Base-by-base conservation (phyloP, 345 rosid species). In the Raphanus sativus region DNA sequence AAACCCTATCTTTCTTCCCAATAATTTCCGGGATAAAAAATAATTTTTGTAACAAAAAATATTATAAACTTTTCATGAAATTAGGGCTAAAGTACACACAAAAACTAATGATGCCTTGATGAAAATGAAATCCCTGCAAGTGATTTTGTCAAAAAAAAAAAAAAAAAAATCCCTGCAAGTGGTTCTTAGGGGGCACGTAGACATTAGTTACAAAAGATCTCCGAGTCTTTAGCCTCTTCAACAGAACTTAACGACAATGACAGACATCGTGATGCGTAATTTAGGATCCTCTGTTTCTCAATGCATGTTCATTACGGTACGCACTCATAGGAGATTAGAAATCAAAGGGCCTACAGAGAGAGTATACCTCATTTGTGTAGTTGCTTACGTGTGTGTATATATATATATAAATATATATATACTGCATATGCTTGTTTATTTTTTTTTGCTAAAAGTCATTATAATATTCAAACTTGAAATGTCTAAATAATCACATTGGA, bases 61-160 rank as follows among this genome's bases (percentile, higher is more conserved):
- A 75, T 12, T 58, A 60, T 29, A 45, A 67, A 42, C 54, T 0
- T 67, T 48, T 71, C 36, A 77, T 67, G 70, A 78, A 78, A 73
- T 60, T 78, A 73, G 81, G 77, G 81, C 74, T 50, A 73, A 67
- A 78, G 77, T 67, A 78, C 74, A 78, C 50, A 67, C 45, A 16
- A 15, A 21, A 78, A 67, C 77, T 78, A 78, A 78, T 78, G 74
- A 73, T 73, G 77, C 64, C 81, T 74, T 78, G 60, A 78, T 67
- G 81, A 78, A 72, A 78, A 78, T 50, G 81, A 78, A 66, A 78
- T 60, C 56, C 67, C 16, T 77, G 77, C 68, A 65, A 64, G 76
- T 77, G 52, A n/a, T n/a, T n/a, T n/a, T n/a, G n/a, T n/a, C n/a
- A n/a, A n/a, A n/a, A n/a, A n/a, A n/a, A n/a, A n/a, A n/a, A n/a